These are phyloP conservation scores for Salix brachista DNA, from an alignment of 345 rosid species.

Conservation along the genomic window DNA sequence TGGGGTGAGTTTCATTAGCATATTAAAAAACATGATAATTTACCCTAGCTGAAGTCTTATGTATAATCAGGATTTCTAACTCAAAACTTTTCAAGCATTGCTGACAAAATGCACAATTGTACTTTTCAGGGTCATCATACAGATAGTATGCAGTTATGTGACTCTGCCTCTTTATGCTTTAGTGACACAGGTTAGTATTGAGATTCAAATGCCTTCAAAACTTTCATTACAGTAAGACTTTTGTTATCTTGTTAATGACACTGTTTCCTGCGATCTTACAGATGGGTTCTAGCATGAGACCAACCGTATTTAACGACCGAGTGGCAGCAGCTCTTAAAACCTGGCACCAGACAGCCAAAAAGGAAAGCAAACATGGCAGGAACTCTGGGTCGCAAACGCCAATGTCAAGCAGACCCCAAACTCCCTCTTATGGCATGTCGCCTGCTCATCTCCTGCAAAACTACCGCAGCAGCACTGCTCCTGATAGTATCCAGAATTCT, in stretches of 20 bases:
- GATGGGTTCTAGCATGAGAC: slow-evolving; percentile 93
- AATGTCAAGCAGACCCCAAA: slow-evolving; percentile 57
- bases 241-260: neutral
- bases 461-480: slow-evolving; percentile 39
- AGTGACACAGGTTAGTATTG: slow-evolving; percentile 71
- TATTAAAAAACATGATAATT: neutral
- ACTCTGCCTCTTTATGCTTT: slow-evolving; percentile 95
- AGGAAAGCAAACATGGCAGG: slow-evolving; percentile 47
- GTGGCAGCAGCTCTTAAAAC: slow-evolving; percentile 69
- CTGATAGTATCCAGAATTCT: slow-evolving; percentile 38
- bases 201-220: neutral
- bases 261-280: slow-evolving; percentile 16
- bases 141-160: slow-evolving; percentile 85
- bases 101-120: slow-evolving; percentile 8
- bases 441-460: slow-evolving; percentile 67
- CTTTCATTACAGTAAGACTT: neutral
- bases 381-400: slow-evolving; percentile 52
- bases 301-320: slow-evolving; percentile 68
- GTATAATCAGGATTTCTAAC: neutral
- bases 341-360: slow-evolving; percentile 74
- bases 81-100: neutral
- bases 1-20: slow-evolving; percentile 57
- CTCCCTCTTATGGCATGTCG: slow-evolving; percentile 63
- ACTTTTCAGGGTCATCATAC: slow-evolving; percentile 61
- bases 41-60: neutral